These are phyloP conservation scores for Neurospora sp. DNA, from an alignment of 2,329 filamentous ascomycete genomes.

Conservation along the genomic window DNA sequence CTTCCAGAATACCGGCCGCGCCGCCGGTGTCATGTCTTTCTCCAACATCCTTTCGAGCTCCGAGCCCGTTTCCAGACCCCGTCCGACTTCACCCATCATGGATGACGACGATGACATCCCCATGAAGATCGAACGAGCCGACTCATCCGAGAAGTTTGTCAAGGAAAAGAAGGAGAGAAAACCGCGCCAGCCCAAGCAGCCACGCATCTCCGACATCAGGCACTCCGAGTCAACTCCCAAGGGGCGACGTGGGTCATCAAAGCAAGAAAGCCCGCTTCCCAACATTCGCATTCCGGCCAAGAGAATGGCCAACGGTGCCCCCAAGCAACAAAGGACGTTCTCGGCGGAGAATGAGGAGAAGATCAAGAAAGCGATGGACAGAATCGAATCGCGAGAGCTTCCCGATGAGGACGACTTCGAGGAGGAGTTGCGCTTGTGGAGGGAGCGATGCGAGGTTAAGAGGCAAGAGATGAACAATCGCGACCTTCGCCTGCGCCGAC, in stretches of 20 bases:
- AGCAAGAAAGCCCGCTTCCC: conserved; percentile 34
- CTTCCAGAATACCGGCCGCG: conserved; percentile 57
- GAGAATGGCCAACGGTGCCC: conserved; percentile 49
- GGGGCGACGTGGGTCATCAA: conserved; percentile 41
- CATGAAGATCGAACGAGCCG: conserved; percentile 9
- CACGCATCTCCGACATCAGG: conserved; percentile 41
- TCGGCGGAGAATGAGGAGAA: conserved; percentile 56
- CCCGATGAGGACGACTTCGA: conserved; percentile 35
- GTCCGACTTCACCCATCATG: conserved; percentile 13
- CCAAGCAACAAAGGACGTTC: conserved; percentile 35
- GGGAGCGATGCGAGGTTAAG: conserved; percentile 56
- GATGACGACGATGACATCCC: conserved; percentile 16
- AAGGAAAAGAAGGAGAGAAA: conserved; percentile 26
- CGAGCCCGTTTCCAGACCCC: conserved; percentile 50
- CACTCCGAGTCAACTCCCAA: conserved; percentile 39
- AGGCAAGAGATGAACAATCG: conserved; percentile 52
- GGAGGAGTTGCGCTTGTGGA: conserved; percentile 35
- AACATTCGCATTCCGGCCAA: conserved; percentile 41
- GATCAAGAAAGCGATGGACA: conserved; percentile 54
- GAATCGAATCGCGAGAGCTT: conserved; percentile 32
- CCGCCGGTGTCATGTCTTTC: conserved; percentile 87
- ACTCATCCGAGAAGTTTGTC: conserved; percentile 17
- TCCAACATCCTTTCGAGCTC: conserved; percentile 84
- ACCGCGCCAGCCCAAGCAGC: conserved; percentile 34
- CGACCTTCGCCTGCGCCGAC: conserved; percentile 57